phyloP scores from a whole-genome alignment of 371 early-diverging fungal genomes.

The Mortierella sp. region DNA sequence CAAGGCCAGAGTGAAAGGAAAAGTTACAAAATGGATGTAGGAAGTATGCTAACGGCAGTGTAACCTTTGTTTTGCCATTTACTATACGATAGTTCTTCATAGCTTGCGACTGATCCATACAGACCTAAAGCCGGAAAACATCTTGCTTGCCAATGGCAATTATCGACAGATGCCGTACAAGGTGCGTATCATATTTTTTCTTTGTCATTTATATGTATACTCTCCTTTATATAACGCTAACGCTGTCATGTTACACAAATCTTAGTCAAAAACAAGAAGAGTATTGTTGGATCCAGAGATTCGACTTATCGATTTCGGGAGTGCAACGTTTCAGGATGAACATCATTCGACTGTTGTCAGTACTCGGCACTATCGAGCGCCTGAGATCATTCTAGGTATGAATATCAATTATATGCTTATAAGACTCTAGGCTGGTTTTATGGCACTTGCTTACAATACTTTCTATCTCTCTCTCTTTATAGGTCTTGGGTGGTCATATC shows the following conservation, averaged over 20 bases:
- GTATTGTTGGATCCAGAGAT: slow-evolving; percentile 82
- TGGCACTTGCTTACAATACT: neutral
- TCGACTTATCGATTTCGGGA: slow-evolving; percentile 95
- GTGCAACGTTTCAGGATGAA: slow-evolving; percentile 93
- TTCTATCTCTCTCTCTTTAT: neutral
- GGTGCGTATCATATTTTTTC: slow-evolving; percentile 10
- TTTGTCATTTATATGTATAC: neutral
- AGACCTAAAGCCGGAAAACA: slow-evolving; percentile 95
- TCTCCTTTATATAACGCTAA: neutral
- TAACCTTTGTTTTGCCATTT: neutral
- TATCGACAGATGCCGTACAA: slow-evolving; percentile 46
- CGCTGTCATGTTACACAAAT: slow-evolving; percentile 13
- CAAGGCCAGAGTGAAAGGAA: no score
- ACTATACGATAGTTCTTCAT: slow-evolving; percentile 74
- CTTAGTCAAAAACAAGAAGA: slow-evolving; percentile 58
- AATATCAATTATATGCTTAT: neutral
- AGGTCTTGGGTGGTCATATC: slow-evolving; percentile 93
- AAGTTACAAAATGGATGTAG: neutral
- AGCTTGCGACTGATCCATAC: slow-evolving; percentile 88
- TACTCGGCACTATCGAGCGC: slow-evolving; percentile 98
- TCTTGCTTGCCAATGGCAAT: slow-evolving; percentile 69
- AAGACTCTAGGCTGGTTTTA: neutral
- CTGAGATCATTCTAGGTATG: slow-evolving; percentile 92
- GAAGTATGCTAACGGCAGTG: neutral
- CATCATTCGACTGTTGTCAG: slow-evolving; percentile 91